Conservation (phyloP, 1,139 yeast genomes). For the Protomyces pachydermus region DNA sequence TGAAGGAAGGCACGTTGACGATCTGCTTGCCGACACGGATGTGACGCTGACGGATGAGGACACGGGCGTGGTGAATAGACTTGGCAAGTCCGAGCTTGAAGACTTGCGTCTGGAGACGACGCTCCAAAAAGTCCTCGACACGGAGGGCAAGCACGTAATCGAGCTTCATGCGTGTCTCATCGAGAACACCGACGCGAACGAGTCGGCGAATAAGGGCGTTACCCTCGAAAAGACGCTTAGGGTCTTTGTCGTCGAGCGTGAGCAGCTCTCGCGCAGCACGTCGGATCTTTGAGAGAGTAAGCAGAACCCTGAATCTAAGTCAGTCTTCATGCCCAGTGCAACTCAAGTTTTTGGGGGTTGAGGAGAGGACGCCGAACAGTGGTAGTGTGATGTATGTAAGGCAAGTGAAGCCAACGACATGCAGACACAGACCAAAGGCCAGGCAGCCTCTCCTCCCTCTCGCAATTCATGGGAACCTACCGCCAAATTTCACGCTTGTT, state of each 20-base stretch:
- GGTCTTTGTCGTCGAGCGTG: conserved; percentile 99
- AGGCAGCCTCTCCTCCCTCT: neutral
- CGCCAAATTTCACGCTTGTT: conserved; percentile 99
- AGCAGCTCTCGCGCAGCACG: conserved; percentile 99
- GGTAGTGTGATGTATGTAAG: no score
- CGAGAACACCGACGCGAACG: conserved; percentile 96
- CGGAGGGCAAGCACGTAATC: conserved; percentile 99
- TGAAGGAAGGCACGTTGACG: conserved; percentile 97
- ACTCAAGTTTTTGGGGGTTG: conserved; percentile 4
- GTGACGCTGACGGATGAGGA: conserved; percentile 97
- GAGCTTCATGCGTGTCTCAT: conserved; percentile 99
- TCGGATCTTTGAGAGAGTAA: conserved; percentile 98
- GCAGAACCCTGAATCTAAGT: conserved; percentile 54
- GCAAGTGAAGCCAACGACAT: neutral
- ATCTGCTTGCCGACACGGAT: conserved; percentile 99
- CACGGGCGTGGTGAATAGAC: conserved; percentile 99
- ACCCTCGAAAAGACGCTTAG: conserved; percentile 99
- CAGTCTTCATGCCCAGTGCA: conserved; percentile 27
- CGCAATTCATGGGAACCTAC: conserved; percentile 1
- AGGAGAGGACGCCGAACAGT: neutral
- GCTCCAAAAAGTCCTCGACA: conserved; percentile 98
- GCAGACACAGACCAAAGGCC: neutral
- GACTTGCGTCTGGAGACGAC: conserved; percentile 99
- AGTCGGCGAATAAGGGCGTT: conserved; percentile 97
- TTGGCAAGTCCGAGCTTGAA: conserved; percentile 99